Conservation (phyloP, 495 filamentous ascomycete genomes). For the Trichoderma virens region DNA sequence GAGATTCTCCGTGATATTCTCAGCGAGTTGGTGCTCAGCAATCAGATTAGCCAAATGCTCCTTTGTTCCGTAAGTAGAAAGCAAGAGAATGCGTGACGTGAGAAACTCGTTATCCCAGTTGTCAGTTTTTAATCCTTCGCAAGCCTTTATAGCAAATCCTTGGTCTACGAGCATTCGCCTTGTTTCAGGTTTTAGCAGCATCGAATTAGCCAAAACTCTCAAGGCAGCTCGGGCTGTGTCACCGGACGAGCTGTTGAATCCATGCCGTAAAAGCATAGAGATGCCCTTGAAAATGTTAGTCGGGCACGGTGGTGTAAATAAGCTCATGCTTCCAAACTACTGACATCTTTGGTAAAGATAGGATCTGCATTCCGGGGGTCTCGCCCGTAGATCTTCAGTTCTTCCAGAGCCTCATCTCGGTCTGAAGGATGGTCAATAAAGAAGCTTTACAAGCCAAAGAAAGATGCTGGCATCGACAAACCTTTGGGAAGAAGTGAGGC, state of each 20-base stretch:
- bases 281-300: constrained; percentile 54
- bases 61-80: constrained; percentile 76
- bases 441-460: background rate
- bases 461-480: constrained; percentile 29
- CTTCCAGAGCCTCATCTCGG: constrained; percentile 53
- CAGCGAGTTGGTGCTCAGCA: constrained; percentile 59
- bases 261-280: constrained; percentile 60
- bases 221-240: constrained; percentile 69
- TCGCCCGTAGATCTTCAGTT: constrained; percentile 73
- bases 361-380: constrained; percentile 62
- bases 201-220: constrained; percentile 78
- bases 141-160: constrained; percentile 63
- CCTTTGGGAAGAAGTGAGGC: constrained; percentile 46
- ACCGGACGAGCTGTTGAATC: constrained; percentile 52
- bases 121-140: constrained; percentile 66
- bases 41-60: constrained; percentile 62
- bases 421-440: constrained; percentile 36
- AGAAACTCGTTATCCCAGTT: constrained; percentile 85
- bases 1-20: constrained; percentile 61
- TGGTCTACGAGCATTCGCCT: constrained; percentile 76
- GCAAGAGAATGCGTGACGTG: constrained; percentile 70
- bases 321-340: background rate
- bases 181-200: constrained; percentile 62
- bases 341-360: constrained; percentile 71
- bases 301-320: background rate